Base-by-base conservation (phyloP, 495 filamentous ascomycete genomes). In the Aspergillus conjunctus region DNA sequence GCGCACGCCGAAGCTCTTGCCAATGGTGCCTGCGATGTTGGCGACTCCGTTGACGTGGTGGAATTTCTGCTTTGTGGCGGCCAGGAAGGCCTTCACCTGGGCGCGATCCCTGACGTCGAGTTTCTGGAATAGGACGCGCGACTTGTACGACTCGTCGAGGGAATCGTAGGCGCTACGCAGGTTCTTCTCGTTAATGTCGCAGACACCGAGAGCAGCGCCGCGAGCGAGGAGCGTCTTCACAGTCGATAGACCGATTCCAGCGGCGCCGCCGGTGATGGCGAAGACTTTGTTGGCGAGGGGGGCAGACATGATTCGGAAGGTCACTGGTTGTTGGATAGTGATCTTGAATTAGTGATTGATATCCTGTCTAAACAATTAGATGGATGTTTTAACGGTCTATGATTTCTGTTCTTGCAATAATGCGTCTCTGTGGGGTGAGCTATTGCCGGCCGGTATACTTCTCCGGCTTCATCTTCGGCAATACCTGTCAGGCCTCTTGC, bases 171-270 rank as follows among this genome's bases (percentile, higher is more conserved):
- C 34, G 9, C 14, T 37, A 9, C 14, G 34, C 34, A 37, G 3
- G 34, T 37, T 37, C 3, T 37, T 37, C 14, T 37, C 34, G 14
- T 37, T 8, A 9, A 37, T 14, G 14, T 37, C 34, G 34, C 34
- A 37, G 8, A 50, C 46, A 9, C 65, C 60, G 55, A 70, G 59
- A 34, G 60, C 61, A 21, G 65, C 61, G 51, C 67, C 67, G 32
- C 64, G 63, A 12, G 55, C 21, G 32, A 68, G 48, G 50, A 66
- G 64, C 20, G 43, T 50, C 39, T 61, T 56, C 20, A 65, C 69
- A 10, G 67, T 63, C n/a, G 65, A 58, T 30, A 63, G 65, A 21
- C 69, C 69, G 45, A 71, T 71, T 17, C 69, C 69, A 30, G 67
- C 62, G 22, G 65, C 63, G 43, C 67, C 65, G 33, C 69, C 69